Base-by-base conservation (phyloP, 2,329 filamentous ascomycete species). In the Ophiocordyceps unilateralis region DNA sequence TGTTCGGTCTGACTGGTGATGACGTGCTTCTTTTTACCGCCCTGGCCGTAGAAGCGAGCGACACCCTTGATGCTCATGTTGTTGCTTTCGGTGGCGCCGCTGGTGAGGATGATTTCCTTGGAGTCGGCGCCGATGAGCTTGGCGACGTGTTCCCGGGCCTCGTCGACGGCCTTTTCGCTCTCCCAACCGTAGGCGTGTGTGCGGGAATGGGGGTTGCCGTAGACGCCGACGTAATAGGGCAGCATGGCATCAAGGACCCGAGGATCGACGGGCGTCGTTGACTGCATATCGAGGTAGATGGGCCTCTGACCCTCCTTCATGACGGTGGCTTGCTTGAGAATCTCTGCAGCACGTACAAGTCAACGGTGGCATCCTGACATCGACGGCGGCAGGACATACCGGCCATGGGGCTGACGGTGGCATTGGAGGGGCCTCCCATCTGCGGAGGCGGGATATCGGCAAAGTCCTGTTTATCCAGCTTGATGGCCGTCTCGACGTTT, bases 21-120 rank as follows among this genome's bases (percentile, higher is more conserved):
- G 56, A 98, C 89, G 63, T 98, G 91, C 67, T 83, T 94, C 78
- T 96, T 96, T 76, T 95, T 95, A 54, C 87, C 88, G 2, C 77
- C 79, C 45, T 85, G 78, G 50, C 86, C 87, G 59, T 95, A 95
- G 66, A 98, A 98, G 49, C 89, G 76, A 19, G 91, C 88, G 9
- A 98, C 89, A 49, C 91, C 91, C 67, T 98, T 98, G 67, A 98
- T 86, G 63, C 87, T 94, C 91, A 98, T 98, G 57, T 98, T 98
- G 66, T 98, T 98, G 59, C 87, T 95, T 68, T 98, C 91, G 0
- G 91, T 98, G 15, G 91, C 91, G 44, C 91, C 91, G 55, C 88
- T 95, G 7, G 91, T 98, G 65, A 98, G 96, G 54, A 98, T 93
- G 50, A 98, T 96, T 60, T 98, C 91, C 65, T 98, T 98, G 6